Base-by-base conservation (phyloP, 768 basidiomycete species). In the Calocybe indica region DNA sequence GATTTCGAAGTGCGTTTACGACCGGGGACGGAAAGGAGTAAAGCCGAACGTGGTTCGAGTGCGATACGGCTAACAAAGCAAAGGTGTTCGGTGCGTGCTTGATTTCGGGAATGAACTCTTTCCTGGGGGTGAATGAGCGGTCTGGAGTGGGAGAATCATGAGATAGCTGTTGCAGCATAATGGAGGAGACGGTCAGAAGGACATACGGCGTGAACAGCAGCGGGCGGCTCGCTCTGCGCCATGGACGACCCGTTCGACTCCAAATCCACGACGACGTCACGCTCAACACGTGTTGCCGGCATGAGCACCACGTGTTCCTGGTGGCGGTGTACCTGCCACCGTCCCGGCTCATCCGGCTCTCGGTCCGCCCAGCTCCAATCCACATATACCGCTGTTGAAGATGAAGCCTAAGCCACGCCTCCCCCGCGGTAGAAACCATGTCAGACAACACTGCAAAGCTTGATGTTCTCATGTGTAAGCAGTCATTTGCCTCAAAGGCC, bases 381-480 rank as follows among this genome's bases (percentile, higher is more conserved):
- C 14, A 11, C 36, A 11, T 22, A 22, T 22, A 22, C 22, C 22
- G 22, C 22, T n/a, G n/a, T n/a, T n/a, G n/a, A 22, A 22, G 22
- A 22, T 22, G 22, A 22, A 22, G 22, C 22, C 22, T 22, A 22
- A 22, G 22, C 22, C 22, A 22, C 22, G 22, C 22, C 22, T 22
- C 4, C 22, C 4, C 22, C 4, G 22, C 22, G 22, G 4, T 22
- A 22, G 22, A 37, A 22, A 55, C 41, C 7, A 81, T 82, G 76
- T 60, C 71, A 41, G 49, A 60, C 49, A 66, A 71, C 51, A 52
- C 67, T 34, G 52, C 65, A 48, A 85, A 80, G 63, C 57, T 89
- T 35, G 86, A 87, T 58, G 75, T 84, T 14, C 67, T 90, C 47
- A 90, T 90, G 89, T 91, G 88, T 88, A 64, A 51, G 81, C 62